Evolutionary conservation across 192 early-diverging fungal species (phyloP).

Genomic region (Phycomyces blakesleeanus): DNA sequence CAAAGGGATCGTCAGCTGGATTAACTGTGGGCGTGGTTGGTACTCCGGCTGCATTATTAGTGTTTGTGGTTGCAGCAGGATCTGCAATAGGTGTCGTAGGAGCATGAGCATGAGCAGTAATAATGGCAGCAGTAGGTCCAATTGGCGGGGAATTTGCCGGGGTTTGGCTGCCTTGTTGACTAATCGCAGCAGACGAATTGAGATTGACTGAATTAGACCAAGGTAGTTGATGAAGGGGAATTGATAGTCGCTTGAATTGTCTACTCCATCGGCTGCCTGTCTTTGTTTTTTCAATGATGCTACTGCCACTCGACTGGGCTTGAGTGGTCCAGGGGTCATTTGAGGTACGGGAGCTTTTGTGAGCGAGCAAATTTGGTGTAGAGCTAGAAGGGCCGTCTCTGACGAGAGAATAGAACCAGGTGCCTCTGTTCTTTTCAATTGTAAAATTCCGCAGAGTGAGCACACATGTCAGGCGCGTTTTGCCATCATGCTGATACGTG

Average conservation of each 20-base stretch:
- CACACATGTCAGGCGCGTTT: slow-evolving; percentile 18
- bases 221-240: not conserved
- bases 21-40: not conserved
- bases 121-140: not conserved
- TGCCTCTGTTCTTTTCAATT: slow-evolving; percentile 2
- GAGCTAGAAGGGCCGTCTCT: not conserved
- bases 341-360: not conserved
- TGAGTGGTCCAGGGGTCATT: not conserved
- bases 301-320: not conserved
- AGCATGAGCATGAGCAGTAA: not conserved
- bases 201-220: not conserved
- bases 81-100: not conserved
- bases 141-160: not conserved
- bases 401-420: not conserved
- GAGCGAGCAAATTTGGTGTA: not conserved
- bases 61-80: not conserved
- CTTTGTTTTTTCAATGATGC: not conserved
- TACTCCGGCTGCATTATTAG: too few species aligned
- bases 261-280: not conserved
- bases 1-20: not conserved
- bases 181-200: not conserved
- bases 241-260: not conserved
- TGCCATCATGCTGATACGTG: slow-evolving; percentile 24
- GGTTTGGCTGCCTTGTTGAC: slow-evolving; percentile 13
- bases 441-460: slow-evolving; percentile 22